Evolutionary conservation across 352 stramenopile genomes (phyloP).

Genomic region (Pythium rhizo-oryzae): DNA sequence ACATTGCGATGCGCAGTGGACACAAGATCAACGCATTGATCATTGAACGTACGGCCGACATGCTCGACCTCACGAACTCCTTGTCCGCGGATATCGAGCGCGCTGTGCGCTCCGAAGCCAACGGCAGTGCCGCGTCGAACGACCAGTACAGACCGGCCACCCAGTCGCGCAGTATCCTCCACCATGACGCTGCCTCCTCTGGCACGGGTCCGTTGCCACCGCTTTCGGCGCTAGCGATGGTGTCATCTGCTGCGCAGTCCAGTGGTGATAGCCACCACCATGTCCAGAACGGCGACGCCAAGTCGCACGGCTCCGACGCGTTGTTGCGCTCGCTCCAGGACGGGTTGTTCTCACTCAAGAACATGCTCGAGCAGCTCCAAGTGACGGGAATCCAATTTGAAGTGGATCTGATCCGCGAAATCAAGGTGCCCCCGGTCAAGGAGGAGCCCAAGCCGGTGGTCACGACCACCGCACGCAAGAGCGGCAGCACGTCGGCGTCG

Average conservation of each 20-base stretch:
- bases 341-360: slow-evolving; percentile 67
- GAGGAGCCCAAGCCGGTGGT: slow-evolving; percentile 51
- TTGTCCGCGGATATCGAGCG: slow-evolving; percentile 50
- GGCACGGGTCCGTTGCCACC: slow-evolving; percentile 27
- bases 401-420: slow-evolving; percentile 81
- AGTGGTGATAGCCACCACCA: slow-evolving; percentile 3
- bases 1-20: slow-evolving; percentile 66
- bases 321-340: slow-evolving; percentile 58
- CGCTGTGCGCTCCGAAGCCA: background rate
- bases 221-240: slow-evolving; percentile 36
- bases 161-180: slow-evolving; percentile 22
- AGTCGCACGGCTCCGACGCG: slow-evolving; percentile 36
- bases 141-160: background rate
- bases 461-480: slow-evolving; percentile 31
- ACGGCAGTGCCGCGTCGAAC: background rate
- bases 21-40: slow-evolving; percentile 79
- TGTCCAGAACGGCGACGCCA: slow-evolving; percentile 15
- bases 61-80: slow-evolving; percentile 63
- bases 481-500: slow-evolving; percentile 29
- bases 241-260: slow-evolving; percentile 35
- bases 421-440: slow-evolving; percentile 57
- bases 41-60: slow-evolving; percentile 77
- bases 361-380: slow-evolving; percentile 78
- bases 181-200: slow-evolving; percentile 36
- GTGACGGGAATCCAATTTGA: slow-evolving; percentile 83